Conservation (phyloP, 2,329 filamentous ascomycete species). For the Pseudohalonectria lignicola region DNA sequence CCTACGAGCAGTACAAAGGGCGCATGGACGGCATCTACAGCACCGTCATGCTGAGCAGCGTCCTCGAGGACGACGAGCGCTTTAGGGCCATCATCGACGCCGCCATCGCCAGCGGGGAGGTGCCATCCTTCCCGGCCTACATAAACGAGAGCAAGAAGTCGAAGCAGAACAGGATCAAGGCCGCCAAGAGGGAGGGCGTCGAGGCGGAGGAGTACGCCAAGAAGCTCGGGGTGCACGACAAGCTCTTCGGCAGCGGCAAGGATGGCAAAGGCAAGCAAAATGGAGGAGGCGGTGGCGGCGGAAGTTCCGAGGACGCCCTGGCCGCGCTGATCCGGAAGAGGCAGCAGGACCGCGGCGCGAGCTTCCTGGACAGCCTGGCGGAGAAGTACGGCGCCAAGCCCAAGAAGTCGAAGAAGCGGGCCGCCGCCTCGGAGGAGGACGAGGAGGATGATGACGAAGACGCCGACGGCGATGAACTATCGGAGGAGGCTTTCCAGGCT, state of each 20-base stretch:
- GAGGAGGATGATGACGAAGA: constrained; percentile 44
- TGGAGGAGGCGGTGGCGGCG: constrained; percentile 15
- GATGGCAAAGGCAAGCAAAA: constrained; percentile 17
- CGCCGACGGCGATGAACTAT: constrained; percentile 29
- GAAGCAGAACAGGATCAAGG: constrained; percentile 45
- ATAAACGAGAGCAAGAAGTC: constrained; percentile 60
- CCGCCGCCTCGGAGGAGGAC: constrained; percentile 37
- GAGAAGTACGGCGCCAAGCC: constrained; percentile 57
- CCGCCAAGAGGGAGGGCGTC: constrained; percentile 53
- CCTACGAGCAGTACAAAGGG: constrained; percentile 64
- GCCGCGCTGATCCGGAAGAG: constrained; percentile 66
- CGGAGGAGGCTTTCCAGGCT: constrained; percentile 50
- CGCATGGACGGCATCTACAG: constrained; percentile 71
- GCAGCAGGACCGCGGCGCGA: constrained; percentile 49
- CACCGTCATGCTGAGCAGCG: constrained; percentile 75
- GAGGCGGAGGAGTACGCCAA: constrained; percentile 69
- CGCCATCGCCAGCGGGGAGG: constrained; percentile 61
- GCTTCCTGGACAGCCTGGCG: constrained; percentile 63
- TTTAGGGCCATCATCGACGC: constrained; percentile 73
- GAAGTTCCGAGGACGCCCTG: constrained; percentile 39
- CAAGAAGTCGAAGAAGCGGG: constrained; percentile 43
- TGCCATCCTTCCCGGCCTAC: constrained; percentile 58
- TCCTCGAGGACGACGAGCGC: constrained; percentile 72
- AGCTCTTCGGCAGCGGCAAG: constrained; percentile 44
- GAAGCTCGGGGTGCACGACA: constrained; percentile 63